A percentile compares a stretch with the other conserved stretches of the same genome.
Conservation (phyloP, 164 flowering plant species). For the Cinnamomum micranthum region DNA sequence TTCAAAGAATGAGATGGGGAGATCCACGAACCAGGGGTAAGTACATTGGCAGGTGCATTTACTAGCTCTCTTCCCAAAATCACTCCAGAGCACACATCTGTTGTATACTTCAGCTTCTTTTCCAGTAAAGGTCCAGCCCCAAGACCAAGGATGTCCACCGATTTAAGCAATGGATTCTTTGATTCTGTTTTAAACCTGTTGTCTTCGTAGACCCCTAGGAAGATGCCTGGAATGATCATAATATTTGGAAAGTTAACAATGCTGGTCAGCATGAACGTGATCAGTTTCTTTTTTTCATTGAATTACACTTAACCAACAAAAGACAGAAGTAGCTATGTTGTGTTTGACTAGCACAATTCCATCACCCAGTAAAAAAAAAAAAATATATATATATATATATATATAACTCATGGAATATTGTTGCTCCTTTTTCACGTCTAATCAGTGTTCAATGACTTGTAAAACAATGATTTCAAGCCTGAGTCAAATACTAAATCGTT, state of each 20-base stretch:
- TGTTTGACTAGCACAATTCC: not conserved
- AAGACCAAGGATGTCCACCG: slow-evolving; percentile 85
- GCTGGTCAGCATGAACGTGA: not conserved
- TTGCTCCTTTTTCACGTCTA: not conserved
- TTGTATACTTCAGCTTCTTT: slow-evolving; percentile 67
- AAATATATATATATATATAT: no score
- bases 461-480: not conserved
- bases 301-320: not conserved
- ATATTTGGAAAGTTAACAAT: slow-evolving; percentile 4
- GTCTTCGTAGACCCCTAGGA: slow-evolving; percentile 77
- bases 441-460: not conserved
- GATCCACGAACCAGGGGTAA: slow-evolving; percentile 76
- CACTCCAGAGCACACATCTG: slow-evolving; percentile 70
- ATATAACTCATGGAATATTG: not conserved
- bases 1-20: not conserved
- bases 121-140: slow-evolving; percentile 84
- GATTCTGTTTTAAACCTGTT: slow-evolving; percentile 80
- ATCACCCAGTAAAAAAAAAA: not conserved
- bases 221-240: slow-evolving; percentile 47
- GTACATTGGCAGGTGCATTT: slow-evolving; percentile 94
- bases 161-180: slow-evolving; percentile 55
- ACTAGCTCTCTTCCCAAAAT: slow-evolving; percentile 85
- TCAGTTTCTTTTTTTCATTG: not conserved
- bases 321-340: not conserved
- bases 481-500: not conserved